These are phyloP conservation scores for Skeletonema grethae DNA, from an alignment of 108 stramenopile species.

Conservation along the genomic window DNA sequence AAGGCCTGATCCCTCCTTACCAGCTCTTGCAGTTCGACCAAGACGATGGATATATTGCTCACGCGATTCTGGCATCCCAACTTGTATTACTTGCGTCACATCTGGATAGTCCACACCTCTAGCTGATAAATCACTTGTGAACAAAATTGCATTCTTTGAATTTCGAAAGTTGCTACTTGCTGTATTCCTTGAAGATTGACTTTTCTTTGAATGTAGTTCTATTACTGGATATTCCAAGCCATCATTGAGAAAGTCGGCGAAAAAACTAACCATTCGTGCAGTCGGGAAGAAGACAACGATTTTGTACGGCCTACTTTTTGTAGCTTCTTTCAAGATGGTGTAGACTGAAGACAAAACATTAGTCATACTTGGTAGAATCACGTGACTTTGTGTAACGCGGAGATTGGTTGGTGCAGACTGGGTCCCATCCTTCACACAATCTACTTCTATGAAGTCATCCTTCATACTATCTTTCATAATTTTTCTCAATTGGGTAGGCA, in stretches of 20 bases:
- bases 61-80: slow-evolving; percentile 64
- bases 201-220: slow-evolving; percentile 82
- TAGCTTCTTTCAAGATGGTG: slow-evolving; percentile 33
- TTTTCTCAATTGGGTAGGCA: slow-evolving; percentile 58
- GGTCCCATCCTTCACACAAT: slow-evolving; percentile 56
- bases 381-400: slow-evolving; percentile 51
- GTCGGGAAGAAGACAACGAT: slow-evolving; percentile 87
- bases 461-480: slow-evolving; percentile 39
- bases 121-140: slow-evolving; percentile 80
- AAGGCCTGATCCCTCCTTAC: slow-evolving; percentile 52
- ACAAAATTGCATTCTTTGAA: slow-evolving; percentile 55
- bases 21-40: slow-evolving; percentile 83
- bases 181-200: slow-evolving; percentile 68
- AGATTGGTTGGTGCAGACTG: slow-evolving; percentile 38
- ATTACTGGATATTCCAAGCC: slow-evolving; percentile 48
- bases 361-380: slow-evolving; percentile 33
- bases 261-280: slow-evolving; percentile 68
- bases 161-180: slow-evolving; percentile 60
- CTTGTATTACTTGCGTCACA: slow-evolving; percentile 78
- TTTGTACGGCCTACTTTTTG: slow-evolving; percentile 58
- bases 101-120: slow-evolving; percentile 89
- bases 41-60: slow-evolving; percentile 90
- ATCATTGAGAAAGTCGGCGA: slow-evolving; percentile 61
- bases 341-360: slow-evolving; percentile 32
- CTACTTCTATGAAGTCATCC: slow-evolving; percentile 45